Percentiles rank a stretch among this genome's conserved stretches.
These are phyloP conservation scores for Hura crepitans DNA, from an alignment of 441 rosid species.

Conservation along the genomic window DNA sequence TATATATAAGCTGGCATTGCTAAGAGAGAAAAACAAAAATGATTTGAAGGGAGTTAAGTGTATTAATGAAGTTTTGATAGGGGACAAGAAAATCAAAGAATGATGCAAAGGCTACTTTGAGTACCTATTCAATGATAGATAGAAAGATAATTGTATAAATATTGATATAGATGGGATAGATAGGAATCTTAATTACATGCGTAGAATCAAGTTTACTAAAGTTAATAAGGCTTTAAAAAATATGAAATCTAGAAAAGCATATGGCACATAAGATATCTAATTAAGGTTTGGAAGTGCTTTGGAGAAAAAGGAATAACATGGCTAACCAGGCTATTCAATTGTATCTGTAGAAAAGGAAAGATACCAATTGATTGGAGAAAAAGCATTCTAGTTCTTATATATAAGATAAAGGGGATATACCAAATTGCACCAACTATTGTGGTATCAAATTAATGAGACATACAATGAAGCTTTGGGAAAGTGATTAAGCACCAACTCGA, in stretches of 20 bases:
- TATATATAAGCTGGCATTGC: not conserved
- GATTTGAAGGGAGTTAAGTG: not conserved
- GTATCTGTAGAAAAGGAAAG: not conserved
- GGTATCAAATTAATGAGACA: no score
- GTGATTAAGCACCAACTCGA: not conserved
- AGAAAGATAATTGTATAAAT: no score
- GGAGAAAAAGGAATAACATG: not conserved
- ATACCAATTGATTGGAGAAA: not conserved
- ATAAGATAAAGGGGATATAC: not conserved
- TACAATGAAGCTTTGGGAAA: not conserved
- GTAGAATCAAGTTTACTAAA: not conserved
- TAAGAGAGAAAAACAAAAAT: not conserved
- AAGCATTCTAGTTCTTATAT: not conserved
- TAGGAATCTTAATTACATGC: not conserved
- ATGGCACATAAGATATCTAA: not conserved
- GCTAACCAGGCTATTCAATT: not conserved
- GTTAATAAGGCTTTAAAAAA: not conserved
- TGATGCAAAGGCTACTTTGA: not conserved
- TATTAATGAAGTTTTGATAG: not conserved
- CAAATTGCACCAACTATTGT: not conserved
- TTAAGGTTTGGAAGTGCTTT: not conserved
- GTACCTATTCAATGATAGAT: no score
- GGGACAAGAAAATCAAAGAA: not conserved
- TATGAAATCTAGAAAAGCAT: not conserved
- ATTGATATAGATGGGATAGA: not conserved